Conservation (phyloP, 805 yeast genomes). For the Kodamaea neixiangensis region DNA sequence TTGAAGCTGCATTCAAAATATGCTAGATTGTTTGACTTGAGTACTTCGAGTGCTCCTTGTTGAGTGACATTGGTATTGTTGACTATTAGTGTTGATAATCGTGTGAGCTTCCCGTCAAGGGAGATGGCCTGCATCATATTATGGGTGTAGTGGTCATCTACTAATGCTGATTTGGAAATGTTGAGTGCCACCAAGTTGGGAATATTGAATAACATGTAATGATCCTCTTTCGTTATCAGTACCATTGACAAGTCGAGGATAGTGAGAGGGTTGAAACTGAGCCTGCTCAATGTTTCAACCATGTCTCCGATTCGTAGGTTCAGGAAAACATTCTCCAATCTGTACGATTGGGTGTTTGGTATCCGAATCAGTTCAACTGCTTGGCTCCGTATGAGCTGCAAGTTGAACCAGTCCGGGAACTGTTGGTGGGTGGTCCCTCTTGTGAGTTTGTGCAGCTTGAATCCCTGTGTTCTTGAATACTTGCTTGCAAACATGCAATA, state of each 20-base stretch:
- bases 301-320: conserved; percentile 30
- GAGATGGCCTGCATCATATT: conserved; percentile 11
- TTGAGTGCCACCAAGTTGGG: conserved; percentile 25
- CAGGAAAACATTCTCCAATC: conserved; percentile 38
- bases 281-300: conserved; percentile 17
- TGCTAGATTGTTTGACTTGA: conserved; percentile 7
- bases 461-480: conserved; percentile 19
- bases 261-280: conserved; percentile 20
- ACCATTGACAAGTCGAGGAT: conserved; percentile 30
- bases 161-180: conserved; percentile 26
- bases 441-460: conserved; percentile 25
- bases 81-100: conserved; percentile 1
- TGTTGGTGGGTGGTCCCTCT: not conserved
- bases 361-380: conserved; percentile 18
- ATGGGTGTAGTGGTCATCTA: conserved; percentile 35
- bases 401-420: conserved; percentile 5
- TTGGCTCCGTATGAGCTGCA: conserved; percentile 10
- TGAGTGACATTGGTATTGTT: not conserved
- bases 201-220: conserved; percentile 27
- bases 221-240: conserved; percentile 20
- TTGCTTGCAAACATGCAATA: conserved; percentile 29
- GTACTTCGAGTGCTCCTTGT: not conserved
- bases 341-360: conserved; percentile 23
- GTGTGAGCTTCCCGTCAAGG: conserved; percentile 6
- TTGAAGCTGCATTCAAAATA: conserved; percentile 12